These are phyloP conservation scores for Aspergillus ochraceus DNA, from an alignment of 2,329 filamentous ascomycete species.

Conservation along the genomic window DNA sequence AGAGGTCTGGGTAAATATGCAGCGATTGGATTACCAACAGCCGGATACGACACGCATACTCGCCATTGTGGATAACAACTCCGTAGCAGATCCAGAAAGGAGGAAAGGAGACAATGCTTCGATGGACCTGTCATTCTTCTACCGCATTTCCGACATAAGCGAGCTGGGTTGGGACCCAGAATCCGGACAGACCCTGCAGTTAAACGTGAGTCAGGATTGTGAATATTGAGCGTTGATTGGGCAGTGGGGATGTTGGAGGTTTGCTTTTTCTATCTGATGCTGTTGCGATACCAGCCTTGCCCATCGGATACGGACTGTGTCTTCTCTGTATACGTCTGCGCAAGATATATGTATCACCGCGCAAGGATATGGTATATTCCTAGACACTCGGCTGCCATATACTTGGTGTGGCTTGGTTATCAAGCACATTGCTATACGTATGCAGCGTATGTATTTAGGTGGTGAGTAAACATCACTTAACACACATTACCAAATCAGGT, in stretches of 20 bases:
- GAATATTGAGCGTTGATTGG: conserved; percentile 8
- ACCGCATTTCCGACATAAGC: conserved; percentile 5
- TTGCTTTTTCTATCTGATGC: neutral
- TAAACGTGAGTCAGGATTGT: conserved; percentile 16
- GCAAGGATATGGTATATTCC: neutral
- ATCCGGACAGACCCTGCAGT: conserved; percentile 12
- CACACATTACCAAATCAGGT: neutral
- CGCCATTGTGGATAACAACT: neutral
- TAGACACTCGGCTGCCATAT: neutral
- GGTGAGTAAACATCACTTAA: neutral
- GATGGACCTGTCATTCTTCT: conserved; percentile 17
- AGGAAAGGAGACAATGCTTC: conserved; percentile 1
- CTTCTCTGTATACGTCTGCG: neutral
- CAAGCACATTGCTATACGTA: too few species aligned
- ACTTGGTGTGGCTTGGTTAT: neutral
- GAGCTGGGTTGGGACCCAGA: conserved; percentile 5
- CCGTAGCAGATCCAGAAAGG: neutral
- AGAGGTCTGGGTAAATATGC: neutral
- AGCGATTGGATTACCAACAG: too few species aligned
- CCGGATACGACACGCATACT: neutral
- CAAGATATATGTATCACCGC: neutral
- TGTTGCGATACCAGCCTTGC: neutral
- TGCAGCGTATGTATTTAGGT: neutral
- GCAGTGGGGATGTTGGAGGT: neutral
- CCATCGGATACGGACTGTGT: neutral